These are phyloP conservation scores for Gossypium thurberi DNA, from an alignment of 345 rosid species.

Conservation along the genomic window DNA sequence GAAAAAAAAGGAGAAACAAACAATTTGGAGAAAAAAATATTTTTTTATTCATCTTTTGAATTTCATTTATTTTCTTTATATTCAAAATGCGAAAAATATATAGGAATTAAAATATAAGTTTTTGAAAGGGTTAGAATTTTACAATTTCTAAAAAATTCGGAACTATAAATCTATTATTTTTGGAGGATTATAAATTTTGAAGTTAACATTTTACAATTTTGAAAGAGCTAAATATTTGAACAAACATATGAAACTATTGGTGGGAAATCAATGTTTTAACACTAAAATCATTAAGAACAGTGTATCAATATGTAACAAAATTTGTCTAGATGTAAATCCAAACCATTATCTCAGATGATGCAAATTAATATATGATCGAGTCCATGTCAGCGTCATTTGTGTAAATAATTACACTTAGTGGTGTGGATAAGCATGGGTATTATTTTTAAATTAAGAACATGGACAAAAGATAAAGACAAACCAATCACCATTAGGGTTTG, in stretches of 20 bases:
- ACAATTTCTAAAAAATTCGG: no score
- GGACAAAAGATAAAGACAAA: slow-evolving; percentile 23
- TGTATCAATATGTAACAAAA: neutral
- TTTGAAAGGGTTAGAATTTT: no score
- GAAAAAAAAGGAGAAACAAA: no score
- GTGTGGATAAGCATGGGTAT: slow-evolving; percentile 32
- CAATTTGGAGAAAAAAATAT: no score
- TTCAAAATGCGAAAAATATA: no score
- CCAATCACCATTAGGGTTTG: slow-evolving; percentile 47
- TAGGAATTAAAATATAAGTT: no score
- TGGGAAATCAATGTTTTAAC: neutral
- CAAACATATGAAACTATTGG: neutral
- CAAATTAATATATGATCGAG: neutral
- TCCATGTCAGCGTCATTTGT: slow-evolving; percentile 23
- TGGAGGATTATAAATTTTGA: no score
- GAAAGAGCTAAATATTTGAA: no score
- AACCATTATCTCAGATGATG: neutral
- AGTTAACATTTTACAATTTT: no score
- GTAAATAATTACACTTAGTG: slow-evolving; percentile 16
- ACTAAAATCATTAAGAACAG: neutral
- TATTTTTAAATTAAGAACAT: slow-evolving; percentile 9
- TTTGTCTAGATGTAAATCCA: neutral
- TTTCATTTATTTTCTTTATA: no score
- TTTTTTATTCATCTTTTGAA: no score
- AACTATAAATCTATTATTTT: no score